Conservation (phyloP, 2,329 filamentous ascomycete species). For the Colletotrichum sp. region DNA sequence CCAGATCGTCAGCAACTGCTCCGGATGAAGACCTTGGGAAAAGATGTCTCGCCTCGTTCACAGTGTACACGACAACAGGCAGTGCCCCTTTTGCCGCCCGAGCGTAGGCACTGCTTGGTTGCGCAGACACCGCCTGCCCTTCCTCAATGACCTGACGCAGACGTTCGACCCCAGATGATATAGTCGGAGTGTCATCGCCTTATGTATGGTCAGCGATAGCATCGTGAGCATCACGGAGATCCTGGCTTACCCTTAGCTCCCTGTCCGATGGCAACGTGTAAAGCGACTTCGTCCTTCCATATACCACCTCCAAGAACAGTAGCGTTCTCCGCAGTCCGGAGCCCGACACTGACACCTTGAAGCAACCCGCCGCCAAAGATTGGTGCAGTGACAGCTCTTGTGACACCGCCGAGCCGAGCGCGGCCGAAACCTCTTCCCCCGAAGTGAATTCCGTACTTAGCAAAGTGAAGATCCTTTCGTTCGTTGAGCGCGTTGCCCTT, state of each 20-base stretch:
- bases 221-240: fast-evolving
- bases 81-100: not conserved
- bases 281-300: constrained; percentile 44
- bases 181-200: constrained; percentile 5
- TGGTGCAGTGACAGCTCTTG: constrained; percentile 44
- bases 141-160: not conserved
- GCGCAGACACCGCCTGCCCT: not conserved
- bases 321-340: constrained; percentile 40
- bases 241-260: constrained; percentile 26
- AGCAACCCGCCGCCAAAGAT: constrained; percentile 30
- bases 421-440: constrained; percentile 44
- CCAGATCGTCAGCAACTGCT: not conserved
- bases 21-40: not conserved
- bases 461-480: constrained; percentile 34
- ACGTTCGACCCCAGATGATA: not conserved
- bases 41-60: not conserved
- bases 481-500: constrained; percentile 22
- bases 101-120: not conserved
- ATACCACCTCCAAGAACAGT: constrained; percentile 43
- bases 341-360: constrained; percentile 44
- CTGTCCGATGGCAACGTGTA: constrained; percentile 44
- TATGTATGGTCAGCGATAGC: not conserved
- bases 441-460: constrained; percentile 43
- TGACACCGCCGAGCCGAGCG: constrained; percentile 49
- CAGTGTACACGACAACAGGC: not conserved